Percentiles rank a stretch among this genome's conserved stretches.
Conservation (phyloP, 1,284 basidiomycete genomes). For the Apiotrichum sp. region DNA sequence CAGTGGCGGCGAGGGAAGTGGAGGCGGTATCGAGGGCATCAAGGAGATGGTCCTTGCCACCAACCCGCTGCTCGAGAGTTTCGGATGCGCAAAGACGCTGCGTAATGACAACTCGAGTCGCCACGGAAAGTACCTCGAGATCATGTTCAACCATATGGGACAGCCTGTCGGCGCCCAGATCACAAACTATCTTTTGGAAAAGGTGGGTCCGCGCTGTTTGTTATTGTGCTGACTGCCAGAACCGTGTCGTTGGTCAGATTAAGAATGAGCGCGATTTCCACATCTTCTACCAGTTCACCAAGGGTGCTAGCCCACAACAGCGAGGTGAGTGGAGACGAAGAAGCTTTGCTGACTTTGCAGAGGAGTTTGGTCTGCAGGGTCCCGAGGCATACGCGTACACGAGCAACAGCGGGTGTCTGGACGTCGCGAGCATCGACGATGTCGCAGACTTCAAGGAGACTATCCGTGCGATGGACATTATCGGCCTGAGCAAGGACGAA, state of each 20-base stretch:
- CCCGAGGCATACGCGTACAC: slow-evolving; percentile 95
- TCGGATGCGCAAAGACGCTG: slow-evolving; percentile 97
- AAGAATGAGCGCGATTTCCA: slow-evolving; percentile 97
- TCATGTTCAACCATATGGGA: slow-evolving; percentile 92
- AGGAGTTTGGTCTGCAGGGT: slow-evolving; percentile 89
- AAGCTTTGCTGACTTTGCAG: slow-evolving; percentile 49
- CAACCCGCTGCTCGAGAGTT: slow-evolving; percentile 94
- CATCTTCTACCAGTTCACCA: slow-evolving; percentile 99
- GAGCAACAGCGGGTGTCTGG: slow-evolving; percentile 81
- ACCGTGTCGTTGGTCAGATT: slow-evolving; percentile 93
- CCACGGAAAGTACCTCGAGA: slow-evolving; percentile 98
- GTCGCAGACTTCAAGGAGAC: slow-evolving; percentile 81
- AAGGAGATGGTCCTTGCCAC: slow-evolving; percentile 99
- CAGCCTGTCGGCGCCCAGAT: slow-evolving; percentile 97
- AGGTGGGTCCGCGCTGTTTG: slow-evolving; percentile 49
- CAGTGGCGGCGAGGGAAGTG: slow-evolving; percentile 63
- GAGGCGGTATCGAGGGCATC: slow-evolving; percentile 73
- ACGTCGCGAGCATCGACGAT: slow-evolving; percentile 90
- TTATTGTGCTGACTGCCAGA: slow-evolving; percentile 42
- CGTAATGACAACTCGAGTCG: slow-evolving; percentile 98
- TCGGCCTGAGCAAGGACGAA: slow-evolving; percentile 77
- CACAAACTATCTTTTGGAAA: slow-evolving; percentile 97
- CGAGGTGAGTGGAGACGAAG: slow-evolving; percentile 55
- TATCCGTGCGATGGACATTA: slow-evolving; percentile 84
- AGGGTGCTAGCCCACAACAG: slow-evolving; percentile 81